Evolutionary conservation across 225 moss, liverwort and hornwort species (phyloP).

Genomic region (Bryum argenteum): DNA sequence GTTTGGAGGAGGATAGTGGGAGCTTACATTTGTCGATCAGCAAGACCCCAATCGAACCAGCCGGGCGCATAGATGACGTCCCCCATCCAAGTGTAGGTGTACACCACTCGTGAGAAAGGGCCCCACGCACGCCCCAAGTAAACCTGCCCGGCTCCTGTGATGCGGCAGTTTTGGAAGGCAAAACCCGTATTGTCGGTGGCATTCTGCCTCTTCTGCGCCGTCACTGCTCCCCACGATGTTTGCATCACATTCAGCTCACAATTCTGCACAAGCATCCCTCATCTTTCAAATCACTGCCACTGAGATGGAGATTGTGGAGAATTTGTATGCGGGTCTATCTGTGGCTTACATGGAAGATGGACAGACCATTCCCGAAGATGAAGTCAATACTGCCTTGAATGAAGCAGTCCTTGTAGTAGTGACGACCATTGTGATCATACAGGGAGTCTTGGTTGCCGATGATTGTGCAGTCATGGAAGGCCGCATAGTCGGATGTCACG

Average conservation of each 20-base stretch:
- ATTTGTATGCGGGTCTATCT: background rate
- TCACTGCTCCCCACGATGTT: constrained; percentile 42
- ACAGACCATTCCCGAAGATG: constrained; percentile 57
- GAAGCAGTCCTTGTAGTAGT: constrained; percentile 56
- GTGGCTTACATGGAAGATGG: constrained; percentile 42
- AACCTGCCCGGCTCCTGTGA: constrained; percentile 52
- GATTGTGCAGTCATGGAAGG: constrained; percentile 52
- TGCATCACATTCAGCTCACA: constrained; percentile 56
- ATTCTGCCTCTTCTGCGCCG: constrained; percentile 61
- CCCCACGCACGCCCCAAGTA: constrained; percentile 69
- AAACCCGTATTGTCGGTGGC: constrained; percentile 50
- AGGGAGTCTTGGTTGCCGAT: constrained; percentile 55
- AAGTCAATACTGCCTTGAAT: constrained; percentile 64
- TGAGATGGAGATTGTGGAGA: too few relatives aligned
- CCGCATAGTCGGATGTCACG: constrained; percentile 49
- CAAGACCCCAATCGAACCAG: constrained; percentile 57
- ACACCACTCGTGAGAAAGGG: constrained; percentile 55
- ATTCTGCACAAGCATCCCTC: constrained; percentile 30
- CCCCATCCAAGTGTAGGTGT: constrained; percentile 54
- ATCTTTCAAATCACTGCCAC: background rate
- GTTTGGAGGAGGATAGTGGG: background rate
- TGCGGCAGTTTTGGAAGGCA: constrained; percentile 52
- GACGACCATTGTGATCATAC: constrained; percentile 61
- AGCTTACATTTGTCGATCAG: constrained; percentile 47
- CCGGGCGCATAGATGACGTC: constrained; percentile 47